phyloP scores from a whole-genome alignment of 129 eudicot species.

The Artemisia annua region DNA sequence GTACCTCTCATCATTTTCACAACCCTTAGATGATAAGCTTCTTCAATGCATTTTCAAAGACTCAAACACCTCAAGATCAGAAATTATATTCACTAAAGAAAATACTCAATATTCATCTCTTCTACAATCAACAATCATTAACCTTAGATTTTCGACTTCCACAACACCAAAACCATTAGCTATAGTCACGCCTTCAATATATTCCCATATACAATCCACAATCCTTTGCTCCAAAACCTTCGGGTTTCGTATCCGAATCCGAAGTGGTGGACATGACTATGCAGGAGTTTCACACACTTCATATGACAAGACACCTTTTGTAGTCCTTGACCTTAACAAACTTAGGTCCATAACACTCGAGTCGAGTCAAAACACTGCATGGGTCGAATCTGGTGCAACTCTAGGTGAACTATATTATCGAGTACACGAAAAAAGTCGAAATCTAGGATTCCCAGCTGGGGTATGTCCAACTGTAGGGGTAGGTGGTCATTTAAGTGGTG shows the following conservation, averaged over 20 bases:
- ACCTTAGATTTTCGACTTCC: background rate
- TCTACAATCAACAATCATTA: background rate
- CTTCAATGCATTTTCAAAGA: constrained; percentile 13
- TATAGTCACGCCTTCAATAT: background rate
- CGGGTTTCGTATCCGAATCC: background rate
- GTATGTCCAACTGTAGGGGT: background rate
- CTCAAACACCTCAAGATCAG: background rate
- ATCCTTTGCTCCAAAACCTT: constrained; percentile 4
- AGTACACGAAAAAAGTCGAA: background rate
- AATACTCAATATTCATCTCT: constrained; percentile 9
- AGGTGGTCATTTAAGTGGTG: constrained; percentile 11
- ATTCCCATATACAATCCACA: background rate
- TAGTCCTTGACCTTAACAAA: constrained; percentile 1
- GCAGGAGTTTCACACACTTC: constrained; percentile 12
- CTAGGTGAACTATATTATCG: constrained; percentile 1
- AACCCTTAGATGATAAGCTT: constrained; percentile 11
- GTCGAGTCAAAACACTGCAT: background rate
- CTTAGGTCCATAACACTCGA: background rate
- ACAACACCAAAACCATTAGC: constrained; percentile 5
- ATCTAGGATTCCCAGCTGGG: constrained; percentile 11
- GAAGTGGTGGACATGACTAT: constrained; percentile 18
- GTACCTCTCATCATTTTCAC: constrained; percentile 7
- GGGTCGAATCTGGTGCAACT: constrained; percentile 18
- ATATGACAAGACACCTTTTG: background rate
- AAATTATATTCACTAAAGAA: background rate